Evolutionary conservation across 768 basidiomycete genomes (phyloP).

Genomic region (Mycena crocata): DNA sequence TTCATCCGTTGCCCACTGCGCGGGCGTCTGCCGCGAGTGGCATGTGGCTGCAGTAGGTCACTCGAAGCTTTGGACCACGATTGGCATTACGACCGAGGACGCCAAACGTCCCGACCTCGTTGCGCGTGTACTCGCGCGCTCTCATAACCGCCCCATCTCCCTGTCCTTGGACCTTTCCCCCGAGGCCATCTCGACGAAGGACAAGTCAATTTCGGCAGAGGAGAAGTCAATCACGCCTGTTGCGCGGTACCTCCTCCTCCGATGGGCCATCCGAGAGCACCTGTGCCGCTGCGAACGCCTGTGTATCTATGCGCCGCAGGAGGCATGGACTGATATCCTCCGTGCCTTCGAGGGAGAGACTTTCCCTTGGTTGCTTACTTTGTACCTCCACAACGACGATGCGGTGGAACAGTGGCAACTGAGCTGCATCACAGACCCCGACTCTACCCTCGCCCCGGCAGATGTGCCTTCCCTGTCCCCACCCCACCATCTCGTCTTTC

Average conservation of each 20-base stretch:
- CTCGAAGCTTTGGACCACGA: background rate
- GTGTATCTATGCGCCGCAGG: background rate
- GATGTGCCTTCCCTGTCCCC: background rate
- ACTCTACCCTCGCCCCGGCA: background rate
- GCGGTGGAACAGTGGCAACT: background rate
- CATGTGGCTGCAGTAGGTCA: background rate
- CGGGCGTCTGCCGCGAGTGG: conserved; percentile 14
- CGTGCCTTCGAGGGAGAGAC: background rate
- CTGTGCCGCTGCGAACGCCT: background rate
- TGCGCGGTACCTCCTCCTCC: background rate
- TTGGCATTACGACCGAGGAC: background rate
- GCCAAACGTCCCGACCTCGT: background rate
- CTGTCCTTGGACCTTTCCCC: background rate
- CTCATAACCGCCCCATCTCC: background rate
- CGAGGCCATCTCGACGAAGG: background rate
- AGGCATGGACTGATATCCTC: background rate
- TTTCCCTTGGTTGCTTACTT: background rate
- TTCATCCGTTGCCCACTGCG: background rate
- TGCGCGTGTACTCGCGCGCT: background rate
- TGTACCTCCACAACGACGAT: background rate
- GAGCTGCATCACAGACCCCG: background rate
- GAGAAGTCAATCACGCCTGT: too few species aligned
- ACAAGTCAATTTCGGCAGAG: too few species aligned
- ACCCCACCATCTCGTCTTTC: conserved; percentile 2
- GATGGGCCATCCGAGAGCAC: background rate